Conservation (phyloP, 2,329 filamentous ascomycete species). For the Fusarium kyushuense region DNA sequence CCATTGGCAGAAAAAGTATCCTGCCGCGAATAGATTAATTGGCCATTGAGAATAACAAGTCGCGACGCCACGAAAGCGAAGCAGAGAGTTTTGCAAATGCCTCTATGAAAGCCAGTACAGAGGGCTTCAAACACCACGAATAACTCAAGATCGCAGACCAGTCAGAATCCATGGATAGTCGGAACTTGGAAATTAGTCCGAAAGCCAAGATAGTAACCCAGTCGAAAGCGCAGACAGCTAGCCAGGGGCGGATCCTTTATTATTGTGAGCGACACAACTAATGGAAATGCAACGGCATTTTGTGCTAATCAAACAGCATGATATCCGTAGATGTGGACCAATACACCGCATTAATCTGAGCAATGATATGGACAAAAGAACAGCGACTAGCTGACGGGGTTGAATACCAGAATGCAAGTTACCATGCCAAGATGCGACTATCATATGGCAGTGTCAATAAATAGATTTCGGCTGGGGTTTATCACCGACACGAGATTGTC, state of each 20-base stretch:
- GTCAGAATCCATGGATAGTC: background rate
- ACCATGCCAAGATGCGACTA: conserved; percentile 29
- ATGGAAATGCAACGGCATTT: conserved; percentile 13
- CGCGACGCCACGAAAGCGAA: background rate
- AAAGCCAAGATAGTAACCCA: conserved; percentile 8
- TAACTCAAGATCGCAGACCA: conserved; percentile 11
- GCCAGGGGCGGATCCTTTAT: conserved; percentile 24
- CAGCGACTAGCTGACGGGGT: conserved; percentile 23
- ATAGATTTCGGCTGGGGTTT: conserved; percentile 23
- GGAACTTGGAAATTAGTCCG: conserved; percentile 11
- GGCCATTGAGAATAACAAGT: background rate
- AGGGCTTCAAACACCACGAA: conserved; percentile 8
- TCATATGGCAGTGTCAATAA: conserved; percentile 30
- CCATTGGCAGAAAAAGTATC: conserved; percentile 31
- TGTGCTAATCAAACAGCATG: conserved; percentile 13
- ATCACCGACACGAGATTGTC: conserved; percentile 12
- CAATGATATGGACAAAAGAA: conserved; percentile 4
- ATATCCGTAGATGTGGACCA: conserved; percentile 7
- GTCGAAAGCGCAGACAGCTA: conserved; percentile 4
- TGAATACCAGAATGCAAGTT: conserved; percentile 6
- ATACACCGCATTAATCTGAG: conserved; percentile 21
- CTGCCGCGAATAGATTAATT: conserved; percentile 25
- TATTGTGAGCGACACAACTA: conserved; percentile 34
- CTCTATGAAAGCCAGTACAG: conserved; percentile 24
- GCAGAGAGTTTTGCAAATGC: conserved; percentile 3